Conservation (phyloP, 129 eudicot species). For the Erigeron canadensis region DNA sequence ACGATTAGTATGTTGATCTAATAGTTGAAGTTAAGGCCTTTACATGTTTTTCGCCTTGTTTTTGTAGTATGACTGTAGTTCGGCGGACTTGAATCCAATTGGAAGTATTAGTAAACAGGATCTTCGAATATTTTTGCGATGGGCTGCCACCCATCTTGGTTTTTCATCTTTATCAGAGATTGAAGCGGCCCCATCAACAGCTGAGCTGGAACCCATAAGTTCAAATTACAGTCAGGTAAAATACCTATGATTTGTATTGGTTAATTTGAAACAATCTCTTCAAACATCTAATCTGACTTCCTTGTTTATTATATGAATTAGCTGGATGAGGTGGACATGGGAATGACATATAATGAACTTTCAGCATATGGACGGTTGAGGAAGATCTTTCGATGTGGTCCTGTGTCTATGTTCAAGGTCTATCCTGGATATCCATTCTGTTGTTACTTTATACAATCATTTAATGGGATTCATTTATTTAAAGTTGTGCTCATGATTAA, state of each 20-base stretch:
- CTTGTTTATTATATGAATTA: constrained; percentile 29
- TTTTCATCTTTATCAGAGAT: constrained; percentile 82
- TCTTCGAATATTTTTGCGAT: constrained; percentile 71
- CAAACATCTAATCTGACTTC: neutral
- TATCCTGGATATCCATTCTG: constrained; percentile 4
- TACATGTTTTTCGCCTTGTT: neutral
- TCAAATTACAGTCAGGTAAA: constrained; percentile 85
- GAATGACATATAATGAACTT: constrained; percentile 95
- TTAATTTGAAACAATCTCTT: too few species aligned
- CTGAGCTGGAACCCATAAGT: constrained; percentile 96
- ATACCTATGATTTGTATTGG: too few species aligned
- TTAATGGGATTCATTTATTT: too few species aligned
- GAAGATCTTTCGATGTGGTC: constrained; percentile 91
- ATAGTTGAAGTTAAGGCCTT: neutral
- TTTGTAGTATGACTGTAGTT: constrained; percentile 92
- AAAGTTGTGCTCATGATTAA: too few species aligned
- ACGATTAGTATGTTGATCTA: neutral
- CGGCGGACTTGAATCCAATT: constrained; percentile 95
- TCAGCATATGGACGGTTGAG: constrained; percentile 90
- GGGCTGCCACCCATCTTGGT: constrained; percentile 94
- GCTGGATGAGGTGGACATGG: constrained; percentile 99
- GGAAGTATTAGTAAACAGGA: constrained; percentile 97
- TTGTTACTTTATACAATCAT: neutral
- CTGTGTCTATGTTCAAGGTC: constrained; percentile 97
- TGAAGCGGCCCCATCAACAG: constrained; percentile 99